phyloP scores from a whole-genome alignment of 78 protist species.

The Dictyostelium purpureum region DNA sequence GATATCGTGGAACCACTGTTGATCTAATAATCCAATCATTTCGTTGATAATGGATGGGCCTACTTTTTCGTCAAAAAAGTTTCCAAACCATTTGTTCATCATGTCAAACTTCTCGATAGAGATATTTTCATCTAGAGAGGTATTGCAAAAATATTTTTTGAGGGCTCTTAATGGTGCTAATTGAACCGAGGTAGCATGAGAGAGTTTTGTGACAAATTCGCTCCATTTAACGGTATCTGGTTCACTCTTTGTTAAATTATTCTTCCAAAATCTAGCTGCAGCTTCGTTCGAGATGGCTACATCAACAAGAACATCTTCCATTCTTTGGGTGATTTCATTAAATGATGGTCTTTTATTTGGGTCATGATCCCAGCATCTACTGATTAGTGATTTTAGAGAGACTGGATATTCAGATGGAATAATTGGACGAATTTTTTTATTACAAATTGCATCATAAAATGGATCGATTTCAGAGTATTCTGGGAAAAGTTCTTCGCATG shows the following conservation, averaged over 20 bases:
- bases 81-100: constrained; percentile 81
- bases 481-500: constrained; percentile 79
- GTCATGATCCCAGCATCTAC: constrained; percentile 82
- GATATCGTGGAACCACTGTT: constrained; percentile 83
- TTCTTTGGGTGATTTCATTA: constrained; percentile 21
- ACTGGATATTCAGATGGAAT: constrained; percentile 40
- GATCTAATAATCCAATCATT: constrained; percentile 31
- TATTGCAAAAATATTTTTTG: too few species aligned
- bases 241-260: not conserved
- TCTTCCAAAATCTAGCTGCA: constrained; percentile 75
- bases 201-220: constrained; percentile 5
- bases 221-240: constrained; percentile 62
- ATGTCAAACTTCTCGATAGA: constrained; percentile 65
- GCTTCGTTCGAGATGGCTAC: constrained; percentile 22
- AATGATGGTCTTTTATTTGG: constrained; percentile 72
- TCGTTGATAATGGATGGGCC: constrained; percentile 23
- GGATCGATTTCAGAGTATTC: constrained; percentile 70
- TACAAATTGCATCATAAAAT: constrained; percentile 77
- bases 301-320: constrained; percentile 76
- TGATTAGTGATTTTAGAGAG: constrained; percentile 24
- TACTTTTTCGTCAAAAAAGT: constrained; percentile 10
- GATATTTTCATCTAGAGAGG: too few species aligned
- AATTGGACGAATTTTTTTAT: constrained; percentile 60
- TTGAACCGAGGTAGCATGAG: not conserved
- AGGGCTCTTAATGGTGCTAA: constrained; percentile 2